Evolutionary conservation across 352 stramenopile genomes (phyloP), one percentile per base, ranked within the genome.

Genomic region (Globisporangium nagaii): DNA sequence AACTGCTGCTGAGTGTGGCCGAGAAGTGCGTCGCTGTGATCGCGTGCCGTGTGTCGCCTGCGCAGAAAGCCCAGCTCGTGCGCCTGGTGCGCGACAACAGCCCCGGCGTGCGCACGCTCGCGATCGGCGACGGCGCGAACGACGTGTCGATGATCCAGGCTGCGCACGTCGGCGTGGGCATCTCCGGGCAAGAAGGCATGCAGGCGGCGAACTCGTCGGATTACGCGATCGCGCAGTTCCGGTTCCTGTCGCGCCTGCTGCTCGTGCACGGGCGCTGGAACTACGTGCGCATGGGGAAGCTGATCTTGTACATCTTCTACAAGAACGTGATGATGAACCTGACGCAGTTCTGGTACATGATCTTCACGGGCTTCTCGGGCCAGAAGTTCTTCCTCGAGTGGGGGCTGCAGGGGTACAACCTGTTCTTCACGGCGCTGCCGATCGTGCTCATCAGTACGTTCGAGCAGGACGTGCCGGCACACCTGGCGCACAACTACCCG

Each of bases 61-160:
- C 83, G 0, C 95, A 98, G 51, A 98, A 98, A 61, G 86, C 88
- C 0, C 63, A 97, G 32, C 59, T 98, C n/a, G 94, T 98, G 46
- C 68, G 67, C 0, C 60, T 98, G 1, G 93, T 98, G 28, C 94
- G 94, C 22, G 71, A 91, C n/a, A 86, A 93, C 47, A 92, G 94
- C 34, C 79, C 82, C 0, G 70, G 75, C 17, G 70, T 90, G 3
- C 79, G 84, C 30, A 97, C 90, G 17, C 66, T 98, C 1, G 84
- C 88, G 15, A 97, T 98, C 45, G 93, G 95, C 25, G 95, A 98
- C 55, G 95, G 95, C 27, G 95, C 95, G 0, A 98, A 98, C 60
- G 95, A 98, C 62, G 95, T 98, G 0, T 90, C 85, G 20, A 98
- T 98, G 95, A 97, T 98, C 54, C 89, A 98, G 67, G 73, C 75